Evolutionary conservation across 2,329 filamentous ascomycete species (phyloP).

Genomic region (Fusarium albidum): DNA sequence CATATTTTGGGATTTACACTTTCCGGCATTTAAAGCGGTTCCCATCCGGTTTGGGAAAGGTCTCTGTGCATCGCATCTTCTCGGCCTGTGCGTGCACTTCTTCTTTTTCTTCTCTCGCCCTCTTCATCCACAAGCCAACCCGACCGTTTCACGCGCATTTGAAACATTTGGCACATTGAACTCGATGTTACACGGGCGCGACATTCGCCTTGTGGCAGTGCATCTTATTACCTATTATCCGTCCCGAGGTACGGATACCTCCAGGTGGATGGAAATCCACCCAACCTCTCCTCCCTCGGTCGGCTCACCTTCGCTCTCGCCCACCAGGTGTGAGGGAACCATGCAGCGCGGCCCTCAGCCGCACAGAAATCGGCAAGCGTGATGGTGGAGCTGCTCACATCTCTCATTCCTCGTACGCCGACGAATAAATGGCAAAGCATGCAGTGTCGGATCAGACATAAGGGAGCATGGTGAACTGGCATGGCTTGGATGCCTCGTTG

Average conservation of each 20-base stretch:
- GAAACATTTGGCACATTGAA: neutral
- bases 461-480: constrained; percentile 6
- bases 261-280: neutral
- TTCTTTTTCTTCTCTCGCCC: neutral
- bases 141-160: neutral
- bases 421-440: constrained; percentile 14
- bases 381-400: constrained; percentile 20
- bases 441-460: constrained; percentile 16
- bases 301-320: neutral
- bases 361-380: constrained; percentile 14
- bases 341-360: constrained; percentile 24
- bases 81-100: constrained; percentile 3
- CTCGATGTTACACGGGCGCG: neutral
- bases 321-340: constrained; percentile 4
- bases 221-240: no score
- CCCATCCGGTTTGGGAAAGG: constrained; percentile 26
- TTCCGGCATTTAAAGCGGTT: constrained; percentile 13
- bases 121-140: neutral
- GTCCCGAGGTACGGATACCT: no score
- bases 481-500: constrained; percentile 31
- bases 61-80: constrained; percentile 19
- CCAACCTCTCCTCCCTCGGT: neutral
- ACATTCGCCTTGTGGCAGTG: neutral
- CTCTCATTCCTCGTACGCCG: constrained; percentile 25
- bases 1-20: constrained; percentile 12